A percentile compares a stretch with the other conserved stretches of the same genome.
Conservation (phyloP, 2,329 filamentous ascomycete species). For the Teratosphaeria zuluensis region DNA sequence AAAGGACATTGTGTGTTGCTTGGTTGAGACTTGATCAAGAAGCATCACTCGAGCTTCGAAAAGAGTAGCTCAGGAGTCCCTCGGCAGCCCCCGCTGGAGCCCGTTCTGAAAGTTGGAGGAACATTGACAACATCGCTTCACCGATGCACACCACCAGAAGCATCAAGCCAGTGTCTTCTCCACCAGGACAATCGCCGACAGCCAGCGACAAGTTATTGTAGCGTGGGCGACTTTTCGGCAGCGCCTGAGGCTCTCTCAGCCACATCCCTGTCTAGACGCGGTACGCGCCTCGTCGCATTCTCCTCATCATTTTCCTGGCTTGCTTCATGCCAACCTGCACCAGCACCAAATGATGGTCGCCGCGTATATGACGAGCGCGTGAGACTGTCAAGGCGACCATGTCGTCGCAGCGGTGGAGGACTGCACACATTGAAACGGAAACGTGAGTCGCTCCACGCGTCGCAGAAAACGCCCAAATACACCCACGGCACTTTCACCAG, state of each 20-base stretch:
- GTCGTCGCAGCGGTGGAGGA: neutral
- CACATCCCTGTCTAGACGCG: neutral
- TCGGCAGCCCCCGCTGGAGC: neutral
- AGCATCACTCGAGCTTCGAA: neutral
- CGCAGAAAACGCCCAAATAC: constrained; percentile 7
- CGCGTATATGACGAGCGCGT: neutral
- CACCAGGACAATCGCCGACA: neutral
- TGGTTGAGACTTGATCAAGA: neutral
- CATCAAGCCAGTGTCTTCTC: neutral
- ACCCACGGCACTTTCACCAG: constrained; percentile 3
- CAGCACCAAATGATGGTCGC: neutral
- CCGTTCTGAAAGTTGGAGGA: neutral
- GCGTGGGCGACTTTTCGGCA: neutral
- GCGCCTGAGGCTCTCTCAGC: neutral
- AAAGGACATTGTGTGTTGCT: neutral
- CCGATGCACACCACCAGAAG: neutral
- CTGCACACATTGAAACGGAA: constrained; percentile 17
- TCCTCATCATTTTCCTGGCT: neutral
- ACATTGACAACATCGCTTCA: neutral
- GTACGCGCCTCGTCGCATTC: neutral
- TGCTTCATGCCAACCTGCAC: neutral
- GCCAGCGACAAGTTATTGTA: neutral
- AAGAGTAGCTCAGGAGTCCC: neutral
- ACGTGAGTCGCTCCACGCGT: constrained; percentile 4
- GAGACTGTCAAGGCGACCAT: neutral